Percentiles rank a stretch among this genome's conserved stretches.
Conservation (phyloP, 2,329 filamentous ascomycete genomes). For the Elsinoe fawcettii region DNA sequence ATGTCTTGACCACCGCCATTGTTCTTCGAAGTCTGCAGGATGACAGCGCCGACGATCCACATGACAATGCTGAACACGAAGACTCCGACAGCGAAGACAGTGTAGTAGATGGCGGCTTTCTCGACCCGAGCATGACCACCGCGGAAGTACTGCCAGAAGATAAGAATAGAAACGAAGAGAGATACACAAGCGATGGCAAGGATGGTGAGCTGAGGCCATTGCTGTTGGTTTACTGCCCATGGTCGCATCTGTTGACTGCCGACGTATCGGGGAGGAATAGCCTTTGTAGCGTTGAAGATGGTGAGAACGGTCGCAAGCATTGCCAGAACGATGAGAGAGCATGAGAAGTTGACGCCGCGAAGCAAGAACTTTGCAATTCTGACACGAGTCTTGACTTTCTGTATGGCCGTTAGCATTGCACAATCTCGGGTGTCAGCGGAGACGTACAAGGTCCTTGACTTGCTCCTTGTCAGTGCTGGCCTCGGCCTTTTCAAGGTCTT, state of each 20-base stretch:
- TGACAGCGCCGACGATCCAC: constrained; percentile 78
- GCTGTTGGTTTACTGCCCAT: constrained; percentile 71
- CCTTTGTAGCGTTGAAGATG: constrained; percentile 84
- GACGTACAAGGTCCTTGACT: constrained; percentile 76
- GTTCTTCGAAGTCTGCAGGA: constrained; percentile 71
- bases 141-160: constrained; percentile 80
- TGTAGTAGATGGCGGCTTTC: constrained; percentile 93
- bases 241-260: constrained; percentile 63
- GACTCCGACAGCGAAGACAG: constrained; percentile 83
- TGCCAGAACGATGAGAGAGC: constrained; percentile 85
- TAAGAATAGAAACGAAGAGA: constrained; percentile 65
- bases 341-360: constrained; percentile 94
- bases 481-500: constrained; percentile 78
- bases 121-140: constrained; percentile 83
- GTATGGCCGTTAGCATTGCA: constrained; percentile 32
- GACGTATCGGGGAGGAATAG: constrained; percentile 53
- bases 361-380: constrained; percentile 90
- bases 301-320: constrained; percentile 82
- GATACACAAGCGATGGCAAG: constrained; percentile 74
- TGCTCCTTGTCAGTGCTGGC: constrained; percentile 76
- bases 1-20: constrained; percentile 75
- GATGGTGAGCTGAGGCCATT: constrained; percentile 85
- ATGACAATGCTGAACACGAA: constrained; percentile 89
- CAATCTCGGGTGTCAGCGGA: too few relatives aligned
- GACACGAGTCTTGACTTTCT: constrained; percentile 91